phyloP scores from a whole-genome alignment of 495 filamentous ascomycete genomes.

The Talaromyces stipitatus region DNA sequence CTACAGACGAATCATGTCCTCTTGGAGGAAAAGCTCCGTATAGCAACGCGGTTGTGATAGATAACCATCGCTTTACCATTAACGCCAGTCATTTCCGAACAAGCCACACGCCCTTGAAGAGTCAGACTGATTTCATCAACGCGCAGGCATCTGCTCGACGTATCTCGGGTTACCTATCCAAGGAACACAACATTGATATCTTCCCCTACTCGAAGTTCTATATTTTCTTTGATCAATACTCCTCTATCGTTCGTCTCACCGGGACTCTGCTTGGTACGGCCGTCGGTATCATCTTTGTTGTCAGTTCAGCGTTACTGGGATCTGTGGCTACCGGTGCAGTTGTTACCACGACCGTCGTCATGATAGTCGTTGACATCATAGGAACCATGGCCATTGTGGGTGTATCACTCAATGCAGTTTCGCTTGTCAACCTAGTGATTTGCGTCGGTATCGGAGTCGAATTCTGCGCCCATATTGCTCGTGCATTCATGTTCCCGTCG shows the following conservation, averaged over 20 bases:
- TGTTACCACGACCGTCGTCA: conserved; percentile 75
- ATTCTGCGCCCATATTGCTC: conserved; percentile 94
- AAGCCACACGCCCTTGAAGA: conserved; percentile 73
- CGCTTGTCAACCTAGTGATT: conserved; percentile 94
- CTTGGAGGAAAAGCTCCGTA: conserved; percentile 85
- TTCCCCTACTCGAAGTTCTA: conserved; percentile 97
- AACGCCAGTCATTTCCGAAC: conserved; percentile 86
- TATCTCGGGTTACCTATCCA: conserved; percentile 67
- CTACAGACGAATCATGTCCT: conserved; percentile 76
- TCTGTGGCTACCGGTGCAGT: conserved; percentile 75
- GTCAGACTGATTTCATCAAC: conserved; percentile 88
- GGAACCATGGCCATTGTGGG: conserved; percentile 84
- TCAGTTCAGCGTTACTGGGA: conserved; percentile 73
- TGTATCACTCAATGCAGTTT: conserved; percentile 93
- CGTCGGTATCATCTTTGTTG: conserved; percentile 69
- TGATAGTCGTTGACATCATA: conserved; percentile 92
- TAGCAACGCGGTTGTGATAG: conserved; percentile 74
- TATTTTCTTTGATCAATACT: conserved; percentile 98
- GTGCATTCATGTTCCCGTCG: conserved; percentile 91
- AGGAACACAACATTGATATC: conserved; percentile 61
- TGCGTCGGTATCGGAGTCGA: conserved; percentile 93
- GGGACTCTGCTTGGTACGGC: conserved; percentile 73
- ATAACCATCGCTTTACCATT: conserved; percentile 54
- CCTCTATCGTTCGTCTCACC: conserved; percentile 71
- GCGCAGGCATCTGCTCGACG: conserved; percentile 85